Base-by-base conservation (phyloP, 495 filamentous ascomycete genomes). In the Aspergillus baeticus region DNA sequence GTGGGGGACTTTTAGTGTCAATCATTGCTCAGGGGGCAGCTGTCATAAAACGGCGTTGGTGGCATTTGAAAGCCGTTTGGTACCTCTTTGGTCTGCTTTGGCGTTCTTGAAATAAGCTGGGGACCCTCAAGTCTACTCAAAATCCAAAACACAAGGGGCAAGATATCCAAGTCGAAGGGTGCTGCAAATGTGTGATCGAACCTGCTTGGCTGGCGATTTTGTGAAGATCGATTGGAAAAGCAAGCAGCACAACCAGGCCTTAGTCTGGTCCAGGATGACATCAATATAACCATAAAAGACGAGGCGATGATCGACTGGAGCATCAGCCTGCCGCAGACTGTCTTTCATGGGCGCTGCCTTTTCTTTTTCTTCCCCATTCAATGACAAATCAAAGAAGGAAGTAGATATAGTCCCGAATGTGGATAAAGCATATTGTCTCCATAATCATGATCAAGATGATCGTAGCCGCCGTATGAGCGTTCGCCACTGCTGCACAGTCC, bases 381-480 rank as follows among this genome's bases (percentile, higher is more conserved):
- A 43, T 50, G 54, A 50, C 54, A 57, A 57, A 50, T 50, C 42
- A 17, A 21, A 2, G 34, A 37, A 41, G 26, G 44, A 42, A 56
- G n/a, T 49, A 34, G 11, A 49, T 49, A 34, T 18, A 49, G 23
- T n/a, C 41, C 54, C 44, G 44, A 18, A 56, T 41, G 37, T 42
- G 45, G 54, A 49, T 49, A 56, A 41, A 42, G 33, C 7, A 15
- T 29, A 42, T 34, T 14, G 36, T 42, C 26, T 29, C 26, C 26
- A 29, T n/a, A n/a, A 31, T 37, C 34, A 22, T 29, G 35, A 8
- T 34, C 20, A 14, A 6, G 18, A 36, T 29, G 31, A 45, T 34
- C 26, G 5, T 1, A 29, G 13, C 17, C 10, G 26, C 14, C 29
- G 14, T 37, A 38, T 38, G 18, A 17, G 18, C 34, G 47, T 38